These are phyloP conservation scores for Phyllosticta citriasiana DNA, from an alignment of 2,329 filamentous ascomycete species.

Conservation along the genomic window DNA sequence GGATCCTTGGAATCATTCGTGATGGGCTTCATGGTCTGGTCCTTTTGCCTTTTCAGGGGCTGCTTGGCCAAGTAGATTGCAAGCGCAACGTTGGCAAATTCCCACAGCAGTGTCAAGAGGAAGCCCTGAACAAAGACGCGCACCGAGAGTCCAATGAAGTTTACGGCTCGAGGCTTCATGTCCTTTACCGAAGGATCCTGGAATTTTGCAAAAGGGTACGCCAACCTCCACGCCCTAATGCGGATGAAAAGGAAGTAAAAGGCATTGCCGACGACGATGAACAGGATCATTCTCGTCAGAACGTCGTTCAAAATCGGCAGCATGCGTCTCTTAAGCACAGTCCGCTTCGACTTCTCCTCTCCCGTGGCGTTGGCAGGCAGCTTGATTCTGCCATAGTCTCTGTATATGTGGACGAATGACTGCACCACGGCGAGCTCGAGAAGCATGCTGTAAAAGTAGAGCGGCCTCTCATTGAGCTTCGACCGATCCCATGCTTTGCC, in stretches of 20 bases:
- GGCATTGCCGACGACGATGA: slow-evolving; percentile 27
- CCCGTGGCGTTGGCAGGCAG: slow-evolving; percentile 25
- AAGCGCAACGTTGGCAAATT: slow-evolving; percentile 66
- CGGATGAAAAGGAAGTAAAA: slow-evolving; percentile 24
- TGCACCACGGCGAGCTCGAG: slow-evolving; percentile 60
- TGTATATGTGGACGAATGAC: slow-evolving; percentile 57
- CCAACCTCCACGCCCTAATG: slow-evolving; percentile 35
- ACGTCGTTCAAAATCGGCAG: slow-evolving; percentile 17
- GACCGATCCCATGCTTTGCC: slow-evolving; percentile 57
- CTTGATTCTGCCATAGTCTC: slow-evolving; percentile 61
- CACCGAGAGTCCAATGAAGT: slow-evolving; percentile 1
- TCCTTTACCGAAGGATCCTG: neutral
- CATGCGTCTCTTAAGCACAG: slow-evolving; percentile 1
- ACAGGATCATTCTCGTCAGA: slow-evolving; percentile 50
- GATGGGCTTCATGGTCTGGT: slow-evolving; percentile 48
- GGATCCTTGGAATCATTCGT: slow-evolving; percentile 81
- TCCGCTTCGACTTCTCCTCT: neutral
- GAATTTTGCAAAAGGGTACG: slow-evolving; percentile 36
- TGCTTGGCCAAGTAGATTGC: slow-evolving; percentile 69
- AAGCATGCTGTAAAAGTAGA: slow-evolving; percentile 68
- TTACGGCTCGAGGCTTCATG: slow-evolving; percentile 2
- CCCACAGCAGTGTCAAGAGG: slow-evolving; percentile 64
- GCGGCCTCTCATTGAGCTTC: slow-evolving; percentile 72
- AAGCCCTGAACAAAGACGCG: slow-evolving; percentile 44
- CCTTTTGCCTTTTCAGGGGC: slow-evolving; percentile 64